A percentile compares a stretch with the other conserved stretches of the same genome.
Evolutionary conservation across 1,139 yeast species (phyloP).

Genomic region (Saccharomyces hybrid): DNA sequence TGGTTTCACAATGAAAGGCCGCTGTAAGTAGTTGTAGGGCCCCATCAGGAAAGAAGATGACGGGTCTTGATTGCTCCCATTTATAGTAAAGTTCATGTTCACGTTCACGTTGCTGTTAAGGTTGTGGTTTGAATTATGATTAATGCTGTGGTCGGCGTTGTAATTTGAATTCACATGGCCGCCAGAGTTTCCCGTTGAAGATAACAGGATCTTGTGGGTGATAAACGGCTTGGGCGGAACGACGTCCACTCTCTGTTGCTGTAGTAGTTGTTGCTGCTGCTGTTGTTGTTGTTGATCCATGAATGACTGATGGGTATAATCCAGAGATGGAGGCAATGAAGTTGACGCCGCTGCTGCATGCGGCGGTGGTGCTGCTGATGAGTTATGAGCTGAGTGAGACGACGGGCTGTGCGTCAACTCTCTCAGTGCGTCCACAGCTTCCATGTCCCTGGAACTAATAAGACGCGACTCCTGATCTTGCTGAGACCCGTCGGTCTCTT

Average conservation of each 20-base stretch:
- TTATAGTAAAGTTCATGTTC: background rate
- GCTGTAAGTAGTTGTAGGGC: background rate
- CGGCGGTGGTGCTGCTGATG: background rate
- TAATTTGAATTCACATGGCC: background rate
- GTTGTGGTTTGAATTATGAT: background rate
- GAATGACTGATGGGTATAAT: background rate
- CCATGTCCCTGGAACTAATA: slow-evolving; percentile 11
- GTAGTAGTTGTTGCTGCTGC: slow-evolving; percentile 4
- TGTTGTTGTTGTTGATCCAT: slow-evolving; percentile 2
- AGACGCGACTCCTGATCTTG: slow-evolving; percentile 2
- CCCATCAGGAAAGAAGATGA: background rate
- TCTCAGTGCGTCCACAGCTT: slow-evolving; percentile 15
- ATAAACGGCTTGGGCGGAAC: background rate
- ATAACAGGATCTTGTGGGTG: slow-evolving; percentile 1
- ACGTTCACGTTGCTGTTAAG: background rate
- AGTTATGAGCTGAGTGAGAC: background rate
- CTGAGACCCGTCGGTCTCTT: background rate
- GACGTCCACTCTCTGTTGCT: background rate
- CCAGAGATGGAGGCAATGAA: background rate
- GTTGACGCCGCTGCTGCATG: slow-evolving; percentile 3
- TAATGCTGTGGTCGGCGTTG: background rate
- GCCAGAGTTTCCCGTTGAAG: slow-evolving; percentile 4
- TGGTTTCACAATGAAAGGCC: background rate
- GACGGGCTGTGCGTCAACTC: slow-evolving; percentile 14
- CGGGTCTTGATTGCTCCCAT: background rate